phyloP scores from a whole-genome alignment of 2,329 filamentous ascomycete genomes.

The Penicillium sp. region DNA sequence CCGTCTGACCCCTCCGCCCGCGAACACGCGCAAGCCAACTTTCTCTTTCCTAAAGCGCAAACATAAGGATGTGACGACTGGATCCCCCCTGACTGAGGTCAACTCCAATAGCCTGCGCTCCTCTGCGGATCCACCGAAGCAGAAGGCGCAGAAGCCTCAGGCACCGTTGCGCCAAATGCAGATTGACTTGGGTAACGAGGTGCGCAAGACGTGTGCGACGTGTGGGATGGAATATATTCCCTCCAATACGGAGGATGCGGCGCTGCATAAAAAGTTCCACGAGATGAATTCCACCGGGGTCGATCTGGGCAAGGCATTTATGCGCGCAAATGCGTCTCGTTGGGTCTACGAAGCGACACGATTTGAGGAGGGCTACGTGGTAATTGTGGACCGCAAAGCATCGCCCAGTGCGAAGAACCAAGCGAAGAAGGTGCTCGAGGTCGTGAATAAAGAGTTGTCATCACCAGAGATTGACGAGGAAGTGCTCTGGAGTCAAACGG shows the following conservation, averaged over 20 bases:
- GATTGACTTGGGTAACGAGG: constrained; percentile 58
- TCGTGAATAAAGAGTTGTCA: constrained; percentile 63
- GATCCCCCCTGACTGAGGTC: constrained; percentile 46
- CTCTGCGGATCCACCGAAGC: constrained; percentile 40
- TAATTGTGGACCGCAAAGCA: constrained; percentile 59
- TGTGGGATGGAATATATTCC: constrained; percentile 69
- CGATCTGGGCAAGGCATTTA: constrained; percentile 60
- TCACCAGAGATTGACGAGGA: constrained; percentile 60
- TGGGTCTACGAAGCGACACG: constrained; percentile 53
- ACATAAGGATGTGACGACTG: constrained; percentile 32
- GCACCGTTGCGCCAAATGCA: constrained; percentile 58
- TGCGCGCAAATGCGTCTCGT: constrained; percentile 52
- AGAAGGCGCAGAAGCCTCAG: constrained; percentile 27
- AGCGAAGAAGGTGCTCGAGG: constrained; percentile 59
- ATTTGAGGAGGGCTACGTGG: constrained; percentile 54
- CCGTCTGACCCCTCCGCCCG: constrained; percentile 43
- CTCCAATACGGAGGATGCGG: constrained; percentile 61
- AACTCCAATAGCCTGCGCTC: constrained; percentile 46
- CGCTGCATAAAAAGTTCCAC: constrained; percentile 65
- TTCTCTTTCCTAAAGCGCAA: constrained; percentile 54
- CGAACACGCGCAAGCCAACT: constrained; percentile 49
- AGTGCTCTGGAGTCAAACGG: constrained; percentile 55
- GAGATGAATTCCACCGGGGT: constrained; percentile 62
- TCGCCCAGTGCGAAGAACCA: constrained; percentile 52
- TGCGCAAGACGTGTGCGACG: constrained; percentile 57